Conservation (phyloP, 495 filamentous ascomycete species). For the Alectoria sarmentosa region DNA sequence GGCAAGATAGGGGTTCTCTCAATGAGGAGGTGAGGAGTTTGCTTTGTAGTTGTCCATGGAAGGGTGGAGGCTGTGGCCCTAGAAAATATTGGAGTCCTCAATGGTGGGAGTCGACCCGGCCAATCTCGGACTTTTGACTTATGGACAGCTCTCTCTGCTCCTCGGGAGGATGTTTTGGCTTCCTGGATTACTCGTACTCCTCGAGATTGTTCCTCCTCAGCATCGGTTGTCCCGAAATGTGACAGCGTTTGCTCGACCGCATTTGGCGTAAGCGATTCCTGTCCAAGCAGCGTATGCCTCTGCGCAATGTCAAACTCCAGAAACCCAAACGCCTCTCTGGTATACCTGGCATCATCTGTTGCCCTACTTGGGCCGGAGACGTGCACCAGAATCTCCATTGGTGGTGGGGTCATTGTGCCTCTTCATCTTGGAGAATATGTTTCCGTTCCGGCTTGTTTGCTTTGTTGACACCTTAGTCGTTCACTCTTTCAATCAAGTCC, state of each 20-base stretch:
- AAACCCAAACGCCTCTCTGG: conserved; percentile 54
- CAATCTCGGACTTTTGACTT: background rate
- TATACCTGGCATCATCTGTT: conserved; percentile 56
- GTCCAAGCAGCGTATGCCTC: conserved; percentile 24
- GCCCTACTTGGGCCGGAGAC: conserved; percentile 55
- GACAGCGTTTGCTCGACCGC: background rate
- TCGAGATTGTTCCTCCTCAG: background rate
- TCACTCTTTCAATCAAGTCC: background rate
- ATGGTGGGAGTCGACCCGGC: background rate
- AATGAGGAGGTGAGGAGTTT: conserved; percentile 21
- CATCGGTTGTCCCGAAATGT: background rate
- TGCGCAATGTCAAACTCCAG: conserved; percentile 44
- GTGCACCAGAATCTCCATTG: conserved; percentile 60
- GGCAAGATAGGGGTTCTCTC: conserved; percentile 21
- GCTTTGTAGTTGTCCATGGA: conserved; percentile 14
- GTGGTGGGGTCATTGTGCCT: conserved; percentile 14
- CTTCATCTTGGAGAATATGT: conserved; percentile 20
- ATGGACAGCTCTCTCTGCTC: background rate
- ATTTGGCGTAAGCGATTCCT: background rate
- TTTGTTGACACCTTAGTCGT: no score
- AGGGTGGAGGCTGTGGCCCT: background rate
- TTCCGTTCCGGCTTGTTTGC: no score
- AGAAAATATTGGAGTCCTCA: conserved; percentile 2
- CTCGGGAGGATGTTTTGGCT: background rate
- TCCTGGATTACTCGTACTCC: background rate